Evolutionary conservation across 176 grass and related monocot species (phyloP).

Genomic region (Eremochloa ophiuroides): DNA sequence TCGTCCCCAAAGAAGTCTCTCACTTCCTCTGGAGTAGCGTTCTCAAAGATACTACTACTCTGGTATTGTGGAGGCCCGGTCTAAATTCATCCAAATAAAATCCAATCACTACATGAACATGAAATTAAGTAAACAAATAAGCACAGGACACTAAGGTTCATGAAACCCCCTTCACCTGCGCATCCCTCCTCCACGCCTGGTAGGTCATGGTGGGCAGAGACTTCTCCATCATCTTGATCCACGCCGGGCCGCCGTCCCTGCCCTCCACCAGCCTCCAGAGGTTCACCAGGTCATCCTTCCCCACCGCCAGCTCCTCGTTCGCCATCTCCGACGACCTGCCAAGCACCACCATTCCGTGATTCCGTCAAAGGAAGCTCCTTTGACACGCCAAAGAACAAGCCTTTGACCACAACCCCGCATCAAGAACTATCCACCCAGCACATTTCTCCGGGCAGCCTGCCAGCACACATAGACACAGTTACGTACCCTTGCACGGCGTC

Average conservation of each 20-base stretch:
- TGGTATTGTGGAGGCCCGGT: constrained; percentile 60
- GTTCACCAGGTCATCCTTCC: constrained; percentile 59
- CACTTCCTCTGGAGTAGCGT: constrained; percentile 70
- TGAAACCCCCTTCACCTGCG: constrained; percentile 35
- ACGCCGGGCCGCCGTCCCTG: constrained; percentile 62
- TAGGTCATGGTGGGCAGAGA: constrained; percentile 60
- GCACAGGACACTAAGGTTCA: too few species aligned
- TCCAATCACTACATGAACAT: not conserved
- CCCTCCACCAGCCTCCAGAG: constrained; percentile 67
- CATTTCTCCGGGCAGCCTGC: constrained; percentile 21
- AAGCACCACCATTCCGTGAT: constrained; percentile 4
- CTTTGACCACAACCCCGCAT: constrained; percentile 17
- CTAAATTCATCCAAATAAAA: constrained; percentile 34
- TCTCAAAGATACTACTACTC: constrained; percentile 72
- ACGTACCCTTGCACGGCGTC: constrained; percentile 39
- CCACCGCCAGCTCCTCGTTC: constrained; percentile 51
- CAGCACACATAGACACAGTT: not conserved
- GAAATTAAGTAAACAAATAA: not conserved
- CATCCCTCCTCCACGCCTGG: constrained; percentile 84
- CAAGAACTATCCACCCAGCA: not conserved
- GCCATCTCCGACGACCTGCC: constrained; percentile 40
- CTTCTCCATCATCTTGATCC: constrained; percentile 90
- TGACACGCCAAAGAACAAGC: not conserved
- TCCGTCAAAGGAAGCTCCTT: constrained; percentile 16
- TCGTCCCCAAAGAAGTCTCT: constrained; percentile 85